A percentile compares a stretch with the other conserved stretches of the same genome.
phyloP scores from a whole-genome alignment of 225 moss, liverwort and hornwort genomes.

The Straminergon stramineum region DNA sequence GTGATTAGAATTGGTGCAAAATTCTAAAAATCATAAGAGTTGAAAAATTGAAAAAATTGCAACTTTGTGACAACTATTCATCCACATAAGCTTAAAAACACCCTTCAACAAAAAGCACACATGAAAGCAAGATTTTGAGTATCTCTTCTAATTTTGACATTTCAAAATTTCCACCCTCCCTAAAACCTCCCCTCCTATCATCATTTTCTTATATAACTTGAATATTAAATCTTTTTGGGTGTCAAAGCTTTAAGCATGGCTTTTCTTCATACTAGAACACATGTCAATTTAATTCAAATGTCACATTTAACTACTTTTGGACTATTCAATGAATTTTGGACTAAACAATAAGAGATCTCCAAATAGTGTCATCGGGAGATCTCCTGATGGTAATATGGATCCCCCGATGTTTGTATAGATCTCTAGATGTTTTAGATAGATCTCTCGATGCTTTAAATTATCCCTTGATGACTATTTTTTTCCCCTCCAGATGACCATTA shows the following conservation, averaged over 20 bases:
- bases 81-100: not conserved
- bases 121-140: not conserved
- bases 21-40: not conserved
- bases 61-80: not conserved
- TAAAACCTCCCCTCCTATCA: not conserved
- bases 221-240: not conserved
- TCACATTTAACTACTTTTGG: no score
- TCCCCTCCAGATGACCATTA: no score
- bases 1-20: not conserved
- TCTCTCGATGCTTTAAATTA: no score
- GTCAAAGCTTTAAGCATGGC: not conserved
- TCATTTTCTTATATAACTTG: not conserved
- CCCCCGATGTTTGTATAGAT: no score
- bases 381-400: no score
- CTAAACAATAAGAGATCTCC: no score
- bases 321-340: no score
- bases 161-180: rapidly evolving
- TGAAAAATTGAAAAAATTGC: not conserved
- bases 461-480: no score
- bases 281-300: not conserved
- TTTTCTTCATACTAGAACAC: not conserved
- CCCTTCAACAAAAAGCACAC: rapidly evolving
- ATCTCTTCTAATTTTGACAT: not conserved
- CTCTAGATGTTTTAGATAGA: no score
- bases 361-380: no score